These are phyloP conservation scores for Kwoniella sp. DNA, from an alignment of 768 basidiomycete genomes.

Conservation along the genomic window DNA sequence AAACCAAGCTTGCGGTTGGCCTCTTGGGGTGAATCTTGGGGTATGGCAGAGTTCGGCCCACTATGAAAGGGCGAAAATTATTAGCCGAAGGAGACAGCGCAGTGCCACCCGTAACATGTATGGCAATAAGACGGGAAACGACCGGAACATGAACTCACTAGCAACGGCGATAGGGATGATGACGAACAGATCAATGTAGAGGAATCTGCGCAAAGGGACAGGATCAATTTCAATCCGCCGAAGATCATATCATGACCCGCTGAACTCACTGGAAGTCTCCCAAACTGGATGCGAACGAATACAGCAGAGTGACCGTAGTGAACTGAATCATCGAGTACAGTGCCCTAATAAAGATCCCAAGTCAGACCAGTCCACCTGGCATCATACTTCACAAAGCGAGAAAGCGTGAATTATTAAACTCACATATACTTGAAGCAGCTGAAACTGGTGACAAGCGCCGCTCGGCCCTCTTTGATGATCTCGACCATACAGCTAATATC, in stretches of 20 bases:
- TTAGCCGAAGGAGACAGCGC: too few species aligned
- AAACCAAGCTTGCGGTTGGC: slow-evolving; percentile 93
- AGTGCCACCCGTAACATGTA: slow-evolving; percentile 13
- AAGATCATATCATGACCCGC: background rate
- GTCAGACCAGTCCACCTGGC: too few species aligned
- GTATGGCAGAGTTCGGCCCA: slow-evolving; percentile 93
- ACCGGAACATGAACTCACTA: slow-evolving; percentile 64
- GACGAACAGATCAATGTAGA: slow-evolving; percentile 97
- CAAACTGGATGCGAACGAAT: slow-evolving; percentile 92
- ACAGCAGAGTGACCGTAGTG: slow-evolving; percentile 92
- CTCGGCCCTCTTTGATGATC: slow-evolving; percentile 93
- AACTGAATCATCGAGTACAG: slow-evolving; percentile 98
- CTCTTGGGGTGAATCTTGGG: slow-evolving; percentile 81
- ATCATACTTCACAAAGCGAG: background rate
- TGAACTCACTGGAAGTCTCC: slow-evolving; percentile 85
- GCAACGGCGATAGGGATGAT: slow-evolving; percentile 96
- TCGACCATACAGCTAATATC: slow-evolving; percentile 96
- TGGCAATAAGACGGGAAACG: background rate
- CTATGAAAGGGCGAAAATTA: slow-evolving; percentile 61
- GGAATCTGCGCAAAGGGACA: slow-evolving; percentile 63
- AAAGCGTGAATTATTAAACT: slow-evolving; percentile 57
- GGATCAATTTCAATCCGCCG: background rate
- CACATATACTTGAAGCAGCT: slow-evolving; percentile 99
- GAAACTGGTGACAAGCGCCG: slow-evolving; percentile 95
- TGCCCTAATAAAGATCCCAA: slow-evolving; percentile 70